Evolutionary conservation across 2,329 filamentous ascomycete genomes (phyloP), one percentile per base, ranked within the genome.

Genomic region (Trichoderma oligosporum): DNA sequence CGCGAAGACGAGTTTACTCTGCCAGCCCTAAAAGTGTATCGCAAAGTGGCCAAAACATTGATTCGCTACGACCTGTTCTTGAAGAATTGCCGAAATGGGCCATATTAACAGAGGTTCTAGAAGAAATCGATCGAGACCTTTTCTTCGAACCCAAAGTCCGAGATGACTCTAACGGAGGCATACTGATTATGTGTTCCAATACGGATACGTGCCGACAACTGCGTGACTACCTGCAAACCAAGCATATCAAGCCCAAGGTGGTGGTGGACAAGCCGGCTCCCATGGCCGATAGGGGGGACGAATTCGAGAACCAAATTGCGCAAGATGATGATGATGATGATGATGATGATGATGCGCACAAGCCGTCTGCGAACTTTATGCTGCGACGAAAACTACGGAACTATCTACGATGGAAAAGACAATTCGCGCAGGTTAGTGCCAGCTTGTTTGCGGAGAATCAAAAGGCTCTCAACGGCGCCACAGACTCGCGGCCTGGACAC

Each of bases 21-120:
- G 82, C 89, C 41, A 84, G 77, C 54, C 81, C 84, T 27, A 83
- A 80, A 47, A 74, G 80, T 4, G 76, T 76, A 16, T 75, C 76
- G 1, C 71, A 71, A 42, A 60, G 55, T 20, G 71, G 78, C 38
- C 73, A 74, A 14, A 68, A 77, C 67, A 67, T 83, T 63, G 71
- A 91, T 63, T 82, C 86, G 1, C 75, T 97, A 7, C 80, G 84
- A 4, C 90, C 93, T 0, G 87, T 96, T 0, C 80, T 99, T 1
- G 94, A 99, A 72, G 92, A 97, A 69, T 86, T 95, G 64, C 94
- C 94, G 3, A 99, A 99, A 70, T 99, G 94, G 94, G 79, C 80
- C 24, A 78, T 96, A 14, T 77, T 99, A 16, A 87, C 90, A n/a
- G 91, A 97, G 57, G 86, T 97, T 0, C 75, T 99, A 4, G 87